Evolutionary conservation across 2,329 filamentous ascomycete genomes (phyloP).

Genomic region (Colletotrichum echinochloae): DNA sequence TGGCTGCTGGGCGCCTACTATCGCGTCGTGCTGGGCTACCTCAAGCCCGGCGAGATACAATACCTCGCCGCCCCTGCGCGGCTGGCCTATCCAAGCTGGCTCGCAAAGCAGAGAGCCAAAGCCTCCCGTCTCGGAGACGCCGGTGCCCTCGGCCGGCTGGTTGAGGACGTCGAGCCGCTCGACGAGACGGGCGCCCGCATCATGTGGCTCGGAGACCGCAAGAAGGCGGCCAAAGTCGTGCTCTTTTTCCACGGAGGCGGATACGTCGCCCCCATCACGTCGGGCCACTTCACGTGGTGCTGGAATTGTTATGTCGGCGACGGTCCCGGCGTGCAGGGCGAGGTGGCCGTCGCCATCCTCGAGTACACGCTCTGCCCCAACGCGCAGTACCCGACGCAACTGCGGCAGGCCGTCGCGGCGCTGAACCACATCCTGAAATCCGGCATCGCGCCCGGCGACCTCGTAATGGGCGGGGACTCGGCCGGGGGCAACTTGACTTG

Average conservation of each 20-base stretch:
- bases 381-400: slow-evolving; percentile 48
- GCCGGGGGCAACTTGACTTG: background rate
- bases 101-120: background rate
- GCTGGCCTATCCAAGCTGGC: background rate
- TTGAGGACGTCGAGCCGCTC: slow-evolving; percentile 12
- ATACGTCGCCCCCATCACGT: slow-evolving; percentile 42
- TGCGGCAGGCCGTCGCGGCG: slow-evolving; percentile 46
- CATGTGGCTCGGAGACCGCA: slow-evolving; percentile 47
- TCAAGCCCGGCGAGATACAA: slow-evolving; percentile 1
- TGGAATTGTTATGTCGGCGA: slow-evolving; percentile 46
- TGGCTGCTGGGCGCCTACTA: background rate
- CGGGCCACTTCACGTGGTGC: slow-evolving; percentile 46
- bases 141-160: background rate
- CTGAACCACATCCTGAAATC: background rate
- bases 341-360: slow-evolving; percentile 50
- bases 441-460: background rate
- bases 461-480: slow-evolving; percentile 1
- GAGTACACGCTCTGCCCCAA: slow-evolving; percentile 51
- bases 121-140: background rate
- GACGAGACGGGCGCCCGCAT: slow-evolving; percentile 30
- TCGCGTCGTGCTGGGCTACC: background rate
- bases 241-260: slow-evolving; percentile 49
- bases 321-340: slow-evolving; percentile 41
- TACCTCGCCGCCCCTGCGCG: background rate
- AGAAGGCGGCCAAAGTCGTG: slow-evolving; percentile 46